Evolutionary conservation across 2,329 filamentous ascomycete genomes (phyloP).

Genomic region (Alternaria conjuncta): DNA sequence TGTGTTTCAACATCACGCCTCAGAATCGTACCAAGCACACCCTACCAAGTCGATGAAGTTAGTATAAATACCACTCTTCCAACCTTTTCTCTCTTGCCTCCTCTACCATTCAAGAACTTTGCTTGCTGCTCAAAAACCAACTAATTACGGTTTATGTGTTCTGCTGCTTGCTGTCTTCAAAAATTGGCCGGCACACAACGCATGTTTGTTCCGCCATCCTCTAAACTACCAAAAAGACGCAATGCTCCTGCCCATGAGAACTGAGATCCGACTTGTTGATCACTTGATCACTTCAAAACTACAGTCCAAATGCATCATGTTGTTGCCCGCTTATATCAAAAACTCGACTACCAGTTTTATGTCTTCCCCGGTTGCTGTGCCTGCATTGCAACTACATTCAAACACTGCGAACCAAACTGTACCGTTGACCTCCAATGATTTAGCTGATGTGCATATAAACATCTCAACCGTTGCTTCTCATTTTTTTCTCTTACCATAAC

Average conservation of each 20-base stretch:
- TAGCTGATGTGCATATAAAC: not conserved
- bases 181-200: accelerated
- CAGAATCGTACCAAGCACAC: not conserved
- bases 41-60: not conserved
- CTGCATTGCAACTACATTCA: not conserved
- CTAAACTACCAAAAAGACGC: too few relatives aligned
- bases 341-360: not conserved
- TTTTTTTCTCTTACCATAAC: not conserved
- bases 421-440: not conserved
- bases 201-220: not conserved
- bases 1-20: too few relatives aligned
- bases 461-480: not conserved
- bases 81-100: not conserved
- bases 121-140: too few relatives aligned
- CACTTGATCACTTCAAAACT: not conserved
- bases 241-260: not conserved
- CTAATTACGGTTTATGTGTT: not conserved
- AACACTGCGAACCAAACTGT: not conserved
- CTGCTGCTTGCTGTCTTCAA: not conserved
- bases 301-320: accelerated
- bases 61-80: not conserved
- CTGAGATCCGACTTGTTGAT: accelerated
- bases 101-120: too few relatives aligned
- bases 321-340: not conserved
- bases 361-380: not conserved